Evolutionary conservation across 1,139 yeast species (phyloP).

Genomic region (Pneumocystis jirovecii): DNA sequence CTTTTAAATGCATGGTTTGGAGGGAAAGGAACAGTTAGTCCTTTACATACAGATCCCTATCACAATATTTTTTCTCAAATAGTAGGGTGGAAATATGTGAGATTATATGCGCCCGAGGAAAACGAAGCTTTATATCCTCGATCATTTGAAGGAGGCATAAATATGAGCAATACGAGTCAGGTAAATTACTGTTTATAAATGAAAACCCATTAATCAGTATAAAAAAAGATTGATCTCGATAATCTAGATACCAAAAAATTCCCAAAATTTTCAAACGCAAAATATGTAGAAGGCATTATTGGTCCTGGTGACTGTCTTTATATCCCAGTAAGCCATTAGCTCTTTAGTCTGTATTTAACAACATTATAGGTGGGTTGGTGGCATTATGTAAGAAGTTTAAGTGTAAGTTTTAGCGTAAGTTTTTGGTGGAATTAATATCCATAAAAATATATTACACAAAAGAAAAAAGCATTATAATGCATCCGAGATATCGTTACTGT

Average conservation of each 20-base stretch:
- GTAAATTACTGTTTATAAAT: conserved; percentile 6
- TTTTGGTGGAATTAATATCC: conserved; percentile 13
- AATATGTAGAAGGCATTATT: conserved; percentile 13
- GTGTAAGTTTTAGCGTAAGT: conserved; percentile 16
- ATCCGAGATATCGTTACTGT: too few species aligned
- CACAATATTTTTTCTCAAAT: conserved; percentile 17
- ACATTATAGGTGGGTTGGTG: conserved; percentile 15
- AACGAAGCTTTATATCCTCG: background rate
- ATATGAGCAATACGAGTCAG: conserved; percentile 15
- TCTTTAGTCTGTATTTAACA: background rate
- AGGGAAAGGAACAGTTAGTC: conserved; percentile 16
- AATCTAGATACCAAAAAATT: conserved; percentile 7
- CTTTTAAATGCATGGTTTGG: conserved; percentile 17
- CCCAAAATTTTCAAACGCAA: conserved; percentile 16
- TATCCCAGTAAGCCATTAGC: conserved; percentile 12
- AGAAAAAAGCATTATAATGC: background rate
- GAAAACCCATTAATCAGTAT: background rate
- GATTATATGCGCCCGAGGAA: conserved; percentile 14
- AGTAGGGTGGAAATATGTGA: conserved; percentile 17
- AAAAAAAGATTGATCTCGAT: background rate
- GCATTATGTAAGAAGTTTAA: conserved; percentile 17
- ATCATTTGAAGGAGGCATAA: conserved; percentile 3
- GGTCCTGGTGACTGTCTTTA: conserved; percentile 18
- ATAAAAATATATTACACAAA: background rate
- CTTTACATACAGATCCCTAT: conserved; percentile 16